phyloP scores from a whole-genome alignment of 2,329 filamentous ascomycete genomes.

The Rhynchosporium secalis region DNA sequence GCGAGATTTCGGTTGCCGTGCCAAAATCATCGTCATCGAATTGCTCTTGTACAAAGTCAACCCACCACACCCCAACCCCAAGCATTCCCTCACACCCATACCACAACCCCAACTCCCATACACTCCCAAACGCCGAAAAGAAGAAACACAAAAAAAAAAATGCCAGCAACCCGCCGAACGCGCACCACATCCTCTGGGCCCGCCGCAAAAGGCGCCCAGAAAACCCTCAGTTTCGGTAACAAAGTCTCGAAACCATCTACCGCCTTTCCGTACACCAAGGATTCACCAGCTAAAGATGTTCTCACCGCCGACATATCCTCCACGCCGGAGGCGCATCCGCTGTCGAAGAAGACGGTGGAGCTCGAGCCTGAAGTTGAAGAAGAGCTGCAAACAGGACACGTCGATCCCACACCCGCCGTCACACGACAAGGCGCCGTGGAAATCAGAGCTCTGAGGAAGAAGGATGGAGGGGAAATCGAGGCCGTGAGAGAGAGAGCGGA shows the following conservation, averaged over 20 bases:
- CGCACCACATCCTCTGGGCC: conserved; percentile 43
- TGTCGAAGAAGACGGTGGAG: not conserved
- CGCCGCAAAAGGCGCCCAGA: conserved; percentile 45
- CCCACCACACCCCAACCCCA: not conserved
- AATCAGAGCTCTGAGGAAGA: conserved; percentile 34
- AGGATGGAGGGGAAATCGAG: conserved; percentile 51
- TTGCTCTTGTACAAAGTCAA: no score
- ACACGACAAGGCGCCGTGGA: conserved; percentile 29
- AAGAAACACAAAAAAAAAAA: conserved; percentile 29
- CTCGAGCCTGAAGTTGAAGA: not conserved
- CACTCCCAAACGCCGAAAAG: not conserved
- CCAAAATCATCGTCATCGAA: no score
- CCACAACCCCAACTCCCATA: not conserved
- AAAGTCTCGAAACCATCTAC: conserved; percentile 57
- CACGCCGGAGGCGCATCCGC: conserved; percentile 8
- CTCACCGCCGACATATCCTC: no score
- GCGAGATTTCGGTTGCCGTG: no score
- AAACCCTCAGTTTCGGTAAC: conserved; percentile 63
- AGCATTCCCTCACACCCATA: not conserved
- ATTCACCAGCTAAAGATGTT: not conserved
- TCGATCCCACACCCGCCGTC: conserved; percentile 24
- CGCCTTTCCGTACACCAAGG: not conserved
- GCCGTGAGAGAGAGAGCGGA: conserved; percentile 51
- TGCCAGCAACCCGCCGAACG: conserved; percentile 45
- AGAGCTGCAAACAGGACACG: conserved; percentile 24